Base-by-base conservation (phyloP, 2,329 filamentous ascomycete species). In the Aspergillus transmontanensis region DNA sequence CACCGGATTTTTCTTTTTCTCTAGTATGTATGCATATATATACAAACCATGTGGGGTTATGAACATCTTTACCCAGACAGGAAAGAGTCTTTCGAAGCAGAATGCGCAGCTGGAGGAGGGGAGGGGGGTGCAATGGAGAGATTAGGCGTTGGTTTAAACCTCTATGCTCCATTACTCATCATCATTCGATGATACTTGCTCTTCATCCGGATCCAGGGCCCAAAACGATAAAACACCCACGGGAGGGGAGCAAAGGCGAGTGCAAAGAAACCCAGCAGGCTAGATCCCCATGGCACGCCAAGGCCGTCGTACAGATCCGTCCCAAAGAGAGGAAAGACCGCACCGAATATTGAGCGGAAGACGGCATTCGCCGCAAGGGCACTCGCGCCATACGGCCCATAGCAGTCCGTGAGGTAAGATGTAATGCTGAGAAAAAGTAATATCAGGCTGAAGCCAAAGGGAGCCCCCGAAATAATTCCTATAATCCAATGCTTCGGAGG, bases 401-500 rank as follows among this genome's bases (percentile, higher is more conserved):
- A 45, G 41, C 41, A 45, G 19, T 45, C 41, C 7, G 41, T 45
- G 16, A 45, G 19, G 19, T 45, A 45, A 5, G 41, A 45, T 23
- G 41, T 45, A n/a, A 45, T 45, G n/a, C 41, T n/a, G 19, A 45
- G 41, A 34, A 70, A 67, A 41, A 70, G 61, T 0, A 60, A 59
- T 3, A 67, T 60, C 6, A 66, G 61, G 0, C 66, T 67, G 41
- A 65, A 64, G 3, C 69, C 69, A 45, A 69, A 69, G 9, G 63
- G 48, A 2, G 58, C 59, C 6, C 56, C 56, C 30, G 59, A 62
- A 12, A 68, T 55, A 19, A 65, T 57, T 9, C 59, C 60, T 10
- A 65, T 61, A 1, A 64, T 50, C 59, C 59, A 70, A 39, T 68
- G 64, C 5, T 67, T 64, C 9, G 5, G 6, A 1, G 66, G 66